Percentiles rank a stretch among this genome's conserved stretches.
Evolutionary conservation across 768 basidiomycete genomes (phyloP).

Genomic region (Terana coerulea): DNA sequence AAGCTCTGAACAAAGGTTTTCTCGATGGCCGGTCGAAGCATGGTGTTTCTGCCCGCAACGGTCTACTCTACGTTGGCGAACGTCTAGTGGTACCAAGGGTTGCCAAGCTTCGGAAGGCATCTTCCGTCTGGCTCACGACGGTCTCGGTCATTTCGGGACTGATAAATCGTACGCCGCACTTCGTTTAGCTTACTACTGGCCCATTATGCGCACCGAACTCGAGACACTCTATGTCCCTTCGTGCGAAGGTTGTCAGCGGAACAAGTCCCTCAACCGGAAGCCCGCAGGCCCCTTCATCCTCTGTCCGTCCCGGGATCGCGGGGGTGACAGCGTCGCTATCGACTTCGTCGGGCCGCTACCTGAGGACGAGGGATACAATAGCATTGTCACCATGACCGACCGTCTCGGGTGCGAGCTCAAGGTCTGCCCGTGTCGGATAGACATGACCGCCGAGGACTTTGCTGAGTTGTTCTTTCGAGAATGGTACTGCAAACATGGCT

Average conservation of each 20-base stretch:
- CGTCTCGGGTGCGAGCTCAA: constrained; percentile 11
- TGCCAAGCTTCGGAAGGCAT: constrained; percentile 12
- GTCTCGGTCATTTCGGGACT: constrained; percentile 19
- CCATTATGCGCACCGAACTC: constrained; percentile 30
- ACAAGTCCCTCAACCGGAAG: constrained; percentile 29
- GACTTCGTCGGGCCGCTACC: constrained; percentile 30
- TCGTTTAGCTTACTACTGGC: constrained; percentile 17
- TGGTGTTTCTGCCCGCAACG: constrained; percentile 1
- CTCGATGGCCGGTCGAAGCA: not conserved
- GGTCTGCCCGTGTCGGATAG: constrained; percentile 8
- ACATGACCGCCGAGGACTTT: constrained; percentile 17
- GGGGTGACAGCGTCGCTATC: constrained; percentile 20
- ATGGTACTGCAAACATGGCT: constrained; percentile 29
- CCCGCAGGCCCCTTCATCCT: constrained; percentile 22
- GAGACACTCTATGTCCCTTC: constrained; percentile 29
- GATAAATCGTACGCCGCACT: constrained; percentile 20
- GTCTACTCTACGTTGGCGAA: constrained; percentile 17
- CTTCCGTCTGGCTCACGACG: constrained; percentile 17
- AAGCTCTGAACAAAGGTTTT: not conserved
- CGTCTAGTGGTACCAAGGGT: constrained; percentile 21
- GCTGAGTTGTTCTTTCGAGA: constrained; percentile 22
- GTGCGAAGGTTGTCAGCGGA: constrained; percentile 28
- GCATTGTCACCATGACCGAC: constrained; percentile 24
- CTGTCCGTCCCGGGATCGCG: constrained; percentile 15
- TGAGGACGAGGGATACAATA: constrained; percentile 20